Evolutionary conservation across 148 eudicot genomes (phyloP).

Genomic region (Rhododendron henanense): DNA sequence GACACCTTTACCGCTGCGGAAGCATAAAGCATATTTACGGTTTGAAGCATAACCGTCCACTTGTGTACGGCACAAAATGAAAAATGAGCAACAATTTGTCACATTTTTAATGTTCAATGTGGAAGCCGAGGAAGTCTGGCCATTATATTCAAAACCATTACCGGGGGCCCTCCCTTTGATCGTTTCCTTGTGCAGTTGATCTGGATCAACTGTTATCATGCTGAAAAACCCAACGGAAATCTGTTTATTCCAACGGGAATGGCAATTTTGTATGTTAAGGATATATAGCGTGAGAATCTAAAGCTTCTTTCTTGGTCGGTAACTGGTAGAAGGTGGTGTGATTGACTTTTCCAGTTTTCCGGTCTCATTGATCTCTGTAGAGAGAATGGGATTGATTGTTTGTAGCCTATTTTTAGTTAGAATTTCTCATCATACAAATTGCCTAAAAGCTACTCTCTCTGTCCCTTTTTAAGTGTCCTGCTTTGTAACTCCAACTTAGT

Average conservation of each 20-base stretch:
- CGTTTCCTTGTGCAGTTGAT: not conserved
- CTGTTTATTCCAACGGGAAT: not conserved
- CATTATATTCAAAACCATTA: constrained; percentile 6
- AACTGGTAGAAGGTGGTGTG: constrained; percentile 3
- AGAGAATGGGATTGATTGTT: not conserved
- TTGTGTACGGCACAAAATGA: not conserved
- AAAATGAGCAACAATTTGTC: not conserved
- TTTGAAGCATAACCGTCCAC: not conserved
- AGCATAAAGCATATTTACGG: not conserved
- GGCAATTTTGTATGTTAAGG: not conserved
- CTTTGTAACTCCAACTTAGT: too few relatives aligned
- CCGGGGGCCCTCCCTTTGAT: not conserved
- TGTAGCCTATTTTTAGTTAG: constrained; percentile 9
- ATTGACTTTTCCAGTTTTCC: not conserved
- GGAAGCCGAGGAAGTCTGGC: constrained; percentile 4
- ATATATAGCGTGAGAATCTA: not conserved
- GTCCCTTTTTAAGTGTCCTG: too few relatives aligned
- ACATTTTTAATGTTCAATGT: not conserved
- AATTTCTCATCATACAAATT: constrained; percentile 10
- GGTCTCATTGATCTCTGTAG: constrained; percentile 2
- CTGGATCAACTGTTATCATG: not conserved
- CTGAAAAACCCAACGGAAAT: not conserved
- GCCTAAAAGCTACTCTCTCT: constrained; percentile 8
- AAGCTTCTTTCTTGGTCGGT: not conserved
- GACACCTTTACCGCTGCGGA: constrained; percentile 2